phyloP scores from a whole-genome alignment of 2,329 filamentous ascomycete genomes.

The Periconia sp. region DNA sequence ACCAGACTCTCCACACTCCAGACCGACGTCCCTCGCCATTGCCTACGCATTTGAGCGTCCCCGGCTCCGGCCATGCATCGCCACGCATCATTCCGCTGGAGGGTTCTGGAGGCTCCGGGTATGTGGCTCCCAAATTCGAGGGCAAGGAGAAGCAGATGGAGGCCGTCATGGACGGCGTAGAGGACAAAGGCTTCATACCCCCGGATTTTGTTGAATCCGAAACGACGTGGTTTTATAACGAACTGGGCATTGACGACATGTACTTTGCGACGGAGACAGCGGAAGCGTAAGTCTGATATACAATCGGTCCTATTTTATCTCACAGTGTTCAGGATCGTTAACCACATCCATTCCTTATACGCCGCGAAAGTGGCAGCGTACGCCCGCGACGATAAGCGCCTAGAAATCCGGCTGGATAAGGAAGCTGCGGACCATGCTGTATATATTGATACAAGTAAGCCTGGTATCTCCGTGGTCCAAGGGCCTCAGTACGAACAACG shows the following conservation, averaged over 20 bases:
- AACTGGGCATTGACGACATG: constrained; percentile 96
- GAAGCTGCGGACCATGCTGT: constrained; percentile 94
- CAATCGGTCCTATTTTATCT: constrained; percentile 10
- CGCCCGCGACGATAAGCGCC: constrained; percentile 87
- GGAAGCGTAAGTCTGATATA: constrained; percentile 61
- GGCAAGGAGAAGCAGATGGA: constrained; percentile 93
- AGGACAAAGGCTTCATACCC: constrained; percentile 85
- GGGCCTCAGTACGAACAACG: constrained; percentile 94
- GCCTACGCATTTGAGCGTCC: constrained; percentile 81
- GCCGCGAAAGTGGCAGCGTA: constrained; percentile 95
- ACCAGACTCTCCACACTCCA: constrained; percentile 59
- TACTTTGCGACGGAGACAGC: constrained; percentile 93
- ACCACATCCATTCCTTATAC: constrained; percentile 94
- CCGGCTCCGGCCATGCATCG: constrained; percentile 61
- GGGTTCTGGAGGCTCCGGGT: constrained; percentile 79
- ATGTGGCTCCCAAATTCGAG: constrained; percentile 91
- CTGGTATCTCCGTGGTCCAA: constrained; percentile 74
- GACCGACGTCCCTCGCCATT: constrained; percentile 81
- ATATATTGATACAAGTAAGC: constrained; percentile 96
- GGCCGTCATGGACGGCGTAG: constrained; percentile 78
- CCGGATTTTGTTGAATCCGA: constrained; percentile 81
- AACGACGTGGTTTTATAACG: constrained; percentile 95
- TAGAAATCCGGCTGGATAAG: constrained; percentile 95
- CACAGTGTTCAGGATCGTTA: constrained; percentile 68
- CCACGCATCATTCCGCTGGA: constrained; percentile 80